Evolutionary conservation across 2,329 filamentous ascomycete genomes (phyloP).

Genomic region (Mycosphaerella arachidis): DNA sequence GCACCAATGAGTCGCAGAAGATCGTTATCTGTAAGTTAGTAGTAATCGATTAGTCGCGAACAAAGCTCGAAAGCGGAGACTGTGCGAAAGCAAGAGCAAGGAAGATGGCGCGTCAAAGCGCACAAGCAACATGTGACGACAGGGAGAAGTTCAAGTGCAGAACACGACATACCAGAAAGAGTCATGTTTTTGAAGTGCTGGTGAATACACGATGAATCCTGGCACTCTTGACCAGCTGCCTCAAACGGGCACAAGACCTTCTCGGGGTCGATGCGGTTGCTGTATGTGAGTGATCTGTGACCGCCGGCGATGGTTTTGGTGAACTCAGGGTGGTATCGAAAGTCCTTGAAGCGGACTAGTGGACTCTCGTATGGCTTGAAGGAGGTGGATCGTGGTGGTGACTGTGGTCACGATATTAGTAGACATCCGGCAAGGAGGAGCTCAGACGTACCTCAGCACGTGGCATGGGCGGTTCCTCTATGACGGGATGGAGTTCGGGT

Average conservation of each 20-base stretch:
- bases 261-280: conserved; percentile 76
- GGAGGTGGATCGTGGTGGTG: conserved; percentile 1
- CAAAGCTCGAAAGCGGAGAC: neutral
- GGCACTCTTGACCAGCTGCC: conserved; percentile 65
- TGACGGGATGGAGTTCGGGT: conserved; percentile 35
- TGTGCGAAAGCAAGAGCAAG: neutral
- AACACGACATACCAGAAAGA: conserved; percentile 18
- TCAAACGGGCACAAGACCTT: conserved; percentile 74
- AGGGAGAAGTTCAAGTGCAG: neutral
- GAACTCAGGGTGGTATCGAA: conserved; percentile 82
- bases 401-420: conserved; percentile 9
- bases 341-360: conserved; percentile 76
- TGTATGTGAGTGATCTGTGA: conserved; percentile 87
- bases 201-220: conserved; percentile 65
- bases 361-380: conserved; percentile 73
- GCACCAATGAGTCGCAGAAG: conserved; percentile 29
- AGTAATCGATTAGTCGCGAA: neutral
- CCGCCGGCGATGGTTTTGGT: conserved; percentile 65
- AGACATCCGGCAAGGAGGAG: conserved; percentile 10
- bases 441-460: conserved; percentile 15
- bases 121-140: neutral
- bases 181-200: conserved; percentile 70
- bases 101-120: neutral
- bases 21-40: conserved; percentile 33
- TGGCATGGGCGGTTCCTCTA: conserved; percentile 14